A percentile compares a stretch with the other conserved stretches of the same genome.
phyloP scores from a whole-genome alignment of 2,329 filamentous ascomycete genomes.

The Diaporthe sp. region DNA sequence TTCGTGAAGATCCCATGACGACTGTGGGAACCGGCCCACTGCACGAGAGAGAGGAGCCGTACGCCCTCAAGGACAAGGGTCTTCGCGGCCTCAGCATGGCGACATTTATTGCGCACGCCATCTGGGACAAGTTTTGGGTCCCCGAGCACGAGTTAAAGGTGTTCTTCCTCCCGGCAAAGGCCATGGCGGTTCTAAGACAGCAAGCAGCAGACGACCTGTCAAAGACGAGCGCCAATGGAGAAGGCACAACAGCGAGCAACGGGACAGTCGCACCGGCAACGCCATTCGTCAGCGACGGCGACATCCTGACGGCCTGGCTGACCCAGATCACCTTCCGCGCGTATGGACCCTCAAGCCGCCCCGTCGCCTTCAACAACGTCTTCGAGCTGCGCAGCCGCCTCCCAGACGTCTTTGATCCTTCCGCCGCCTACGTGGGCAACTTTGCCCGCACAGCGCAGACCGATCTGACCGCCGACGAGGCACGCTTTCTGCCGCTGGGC shows the following conservation, averaged over 20 bases:
- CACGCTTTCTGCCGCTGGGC: conserved; percentile 36
- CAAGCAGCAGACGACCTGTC: conserved; percentile 49
- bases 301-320: conserved; percentile 59
- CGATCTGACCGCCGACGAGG: conserved; percentile 31
- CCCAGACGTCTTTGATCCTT: conserved; percentile 45
- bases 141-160: conserved; percentile 50
- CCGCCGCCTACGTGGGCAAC: conserved; percentile 44
- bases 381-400: conserved; percentile 53
- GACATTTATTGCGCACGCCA: conserved; percentile 50
- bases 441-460: conserved; percentile 33
- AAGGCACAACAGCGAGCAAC: conserved; percentile 38
- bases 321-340: conserved; percentile 46
- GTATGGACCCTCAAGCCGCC: conserved; percentile 44
- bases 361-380: conserved; percentile 54
- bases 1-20: conserved; percentile 52
- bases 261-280: conserved; percentile 17
- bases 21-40: conserved; percentile 40
- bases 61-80: conserved; percentile 43
- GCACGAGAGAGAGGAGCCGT: conserved; percentile 45
- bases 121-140: conserved; percentile 50
- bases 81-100: conserved; percentile 47
- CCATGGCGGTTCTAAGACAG: conserved; percentile 47
- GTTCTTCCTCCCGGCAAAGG: conserved; percentile 53
- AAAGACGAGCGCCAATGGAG: conserved; percentile 23
- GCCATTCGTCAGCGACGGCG: conserved; percentile 60